Base-by-base conservation (phyloP, 805 yeast genomes). In the Lipomyces starkeyi region DNA sequence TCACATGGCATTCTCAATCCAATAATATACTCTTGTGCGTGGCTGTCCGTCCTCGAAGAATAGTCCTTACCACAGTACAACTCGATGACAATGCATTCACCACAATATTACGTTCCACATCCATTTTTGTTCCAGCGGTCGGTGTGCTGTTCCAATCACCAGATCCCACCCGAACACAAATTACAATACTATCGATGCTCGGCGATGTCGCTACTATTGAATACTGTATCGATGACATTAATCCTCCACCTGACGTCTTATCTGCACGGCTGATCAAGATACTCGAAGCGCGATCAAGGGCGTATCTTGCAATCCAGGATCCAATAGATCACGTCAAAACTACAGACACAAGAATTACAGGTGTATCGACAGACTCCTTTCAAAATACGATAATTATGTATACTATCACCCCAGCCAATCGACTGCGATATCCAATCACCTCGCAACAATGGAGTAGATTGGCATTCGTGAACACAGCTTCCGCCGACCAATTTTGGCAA, bases 361-460 rank as follows among this genome's bases (percentile, higher is more conserved):
- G 67, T 9, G 34, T 49, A 17, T 61, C 56, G n/a, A 17, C 37
- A 20, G 66, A 62, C 40, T 6, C 6, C 2, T 55, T 57, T 11
- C 62, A 62, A 5, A 56, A 61, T 32, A 11, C 64, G 2, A 20
- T 57, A 11, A 14, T 68, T 7, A 20, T 64, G 37, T 69, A 68
- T 35, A 64, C 71, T 20, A n/a, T 59, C n/a, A 1, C 59, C 13
- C 62, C 69, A 5, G 55, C 61, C 11, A 62, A 69, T 29, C 40
- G 68, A 20, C 54, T 61, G 27, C 62, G 60, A 9, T 64, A 69
- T 62, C 71, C 70, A 7, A 61, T 62, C 14, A 52, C 35, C 13
- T 59, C 72, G 25, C 27, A 25, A 22, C 62, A 58, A 47, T 61
- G 64, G 61, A 54, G 65, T 17, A 52, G 67, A 5, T 14, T 69